Evolutionary conservation across 1,284 basidiomycete species (phyloP).

Genomic region (Ceratobasidium sp.): DNA sequence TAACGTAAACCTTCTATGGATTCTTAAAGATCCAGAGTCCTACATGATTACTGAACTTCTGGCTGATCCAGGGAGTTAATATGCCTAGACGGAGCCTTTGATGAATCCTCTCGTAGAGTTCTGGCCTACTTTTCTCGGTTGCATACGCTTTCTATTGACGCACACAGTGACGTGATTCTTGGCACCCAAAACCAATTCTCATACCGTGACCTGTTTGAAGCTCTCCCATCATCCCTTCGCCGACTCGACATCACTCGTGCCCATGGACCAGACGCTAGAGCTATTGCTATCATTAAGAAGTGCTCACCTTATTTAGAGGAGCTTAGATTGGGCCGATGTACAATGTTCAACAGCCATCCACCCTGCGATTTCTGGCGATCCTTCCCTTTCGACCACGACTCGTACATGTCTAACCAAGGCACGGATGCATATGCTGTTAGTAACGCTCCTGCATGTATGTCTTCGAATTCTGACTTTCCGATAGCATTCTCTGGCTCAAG

Average conservation of each 20-base stretch:
- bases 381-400: conserved; percentile 28
- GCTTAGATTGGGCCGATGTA: conserved; percentile 13
- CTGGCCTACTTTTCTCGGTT: too few species aligned
- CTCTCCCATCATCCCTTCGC: conserved; percentile 7
- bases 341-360: conserved; percentile 10
- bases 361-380: conserved; percentile 25
- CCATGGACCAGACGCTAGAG: conserved; percentile 16
- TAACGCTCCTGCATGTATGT: too few species aligned
- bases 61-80: too few species aligned
- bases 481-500: conserved; percentile 12
- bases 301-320: conserved; percentile 12
- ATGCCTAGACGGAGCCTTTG: neutral
- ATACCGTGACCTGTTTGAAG: neutral
- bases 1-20: neutral
- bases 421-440: conserved; percentile 4
- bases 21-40: too few species aligned
- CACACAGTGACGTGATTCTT: conserved; percentile 13
- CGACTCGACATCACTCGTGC: conserved; percentile 15
- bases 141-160: conserved; percentile 2
- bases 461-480: neutral
- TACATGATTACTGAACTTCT: too few species aligned
- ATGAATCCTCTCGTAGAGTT: neutral
- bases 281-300: conserved; percentile 23
- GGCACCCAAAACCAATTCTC: neutral
- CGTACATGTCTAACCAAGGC: conserved; percentile 26